Evolutionary conservation across 805 yeast genomes (phyloP).

Genomic region (Hemisphaericaspora nanyangensis): DNA sequence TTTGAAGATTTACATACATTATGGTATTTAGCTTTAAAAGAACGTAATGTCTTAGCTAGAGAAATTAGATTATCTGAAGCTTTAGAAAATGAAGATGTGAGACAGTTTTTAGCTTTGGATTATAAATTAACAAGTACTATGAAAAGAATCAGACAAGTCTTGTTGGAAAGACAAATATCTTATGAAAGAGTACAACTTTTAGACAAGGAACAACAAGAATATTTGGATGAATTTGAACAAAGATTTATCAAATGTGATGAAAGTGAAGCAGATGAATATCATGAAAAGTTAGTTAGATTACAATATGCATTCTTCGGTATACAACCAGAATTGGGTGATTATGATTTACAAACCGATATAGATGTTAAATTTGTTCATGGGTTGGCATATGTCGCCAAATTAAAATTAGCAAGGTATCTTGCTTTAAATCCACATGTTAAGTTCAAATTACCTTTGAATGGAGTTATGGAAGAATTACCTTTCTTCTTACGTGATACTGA

Average conservation of each 20-base stretch:
- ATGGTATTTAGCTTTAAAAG: constrained; percentile 86
- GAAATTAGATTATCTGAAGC: constrained; percentile 59
- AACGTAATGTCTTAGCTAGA: constrained; percentile 73
- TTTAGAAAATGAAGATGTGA: constrained; percentile 11
- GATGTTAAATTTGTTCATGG: constrained; percentile 55
- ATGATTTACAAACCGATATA: constrained; percentile 54
- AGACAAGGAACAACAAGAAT: constrained; percentile 39
- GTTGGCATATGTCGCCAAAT: constrained; percentile 60
- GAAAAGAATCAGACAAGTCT: constrained; percentile 72
- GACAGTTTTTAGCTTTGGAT: constrained; percentile 28
- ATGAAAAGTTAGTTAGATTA: constrained; percentile 70
- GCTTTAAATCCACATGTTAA: constrained; percentile 17
- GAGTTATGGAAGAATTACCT: constrained; percentile 39
- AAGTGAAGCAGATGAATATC: constrained; percentile 52
- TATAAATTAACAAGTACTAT: constrained; percentile 33
- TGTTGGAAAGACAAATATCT: constrained; percentile 79
- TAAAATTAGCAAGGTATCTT: constrained; percentile 50
- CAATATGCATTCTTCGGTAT: constrained; percentile 86
- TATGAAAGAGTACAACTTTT: constrained; percentile 55
- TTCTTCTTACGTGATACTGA: constrained; percentile 29
- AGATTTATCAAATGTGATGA: constrained; percentile 53
- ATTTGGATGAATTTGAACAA: constrained; percentile 54
- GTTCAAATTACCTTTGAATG: constrained; percentile 32
- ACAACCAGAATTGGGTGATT: constrained; percentile 56
- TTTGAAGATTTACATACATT: constrained; percentile 88